Conservation (phyloP, 2,329 filamentous ascomycete genomes). For the Ophiostoma novo-ulmi region DNA sequence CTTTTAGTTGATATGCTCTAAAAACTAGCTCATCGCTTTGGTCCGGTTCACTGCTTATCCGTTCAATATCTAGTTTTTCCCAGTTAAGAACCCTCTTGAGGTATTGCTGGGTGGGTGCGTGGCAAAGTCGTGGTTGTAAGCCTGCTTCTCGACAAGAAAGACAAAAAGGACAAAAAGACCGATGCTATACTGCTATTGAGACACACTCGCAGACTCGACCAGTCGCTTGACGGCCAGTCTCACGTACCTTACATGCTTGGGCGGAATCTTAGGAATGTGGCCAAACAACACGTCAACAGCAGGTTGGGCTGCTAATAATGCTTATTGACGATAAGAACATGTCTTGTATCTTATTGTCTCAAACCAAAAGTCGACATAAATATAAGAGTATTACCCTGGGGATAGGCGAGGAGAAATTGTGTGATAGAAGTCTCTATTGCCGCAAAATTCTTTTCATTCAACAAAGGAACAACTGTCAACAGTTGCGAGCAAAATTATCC, state of each 20-base stretch:
- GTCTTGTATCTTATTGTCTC: background rate
- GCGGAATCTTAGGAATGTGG: background rate
- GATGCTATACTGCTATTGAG: background rate
- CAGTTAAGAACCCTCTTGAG: background rate
- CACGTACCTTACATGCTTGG: background rate
- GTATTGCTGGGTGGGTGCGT: conserved; percentile 15
- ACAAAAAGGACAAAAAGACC: background rate
- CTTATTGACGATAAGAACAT: background rate
- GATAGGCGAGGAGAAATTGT: background rate
- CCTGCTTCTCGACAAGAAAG: conserved; percentile 4
- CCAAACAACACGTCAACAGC: background rate
- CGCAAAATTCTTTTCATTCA: no score
- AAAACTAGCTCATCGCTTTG: background rate
- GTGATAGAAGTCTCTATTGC: background rate
- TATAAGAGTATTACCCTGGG: background rate
- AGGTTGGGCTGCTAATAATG: background rate
- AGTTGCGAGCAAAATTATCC: background rate
- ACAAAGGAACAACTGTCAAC: background rate
- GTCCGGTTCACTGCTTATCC: conserved; percentile 3
- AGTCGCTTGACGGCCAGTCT: background rate
- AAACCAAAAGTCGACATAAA: background rate
- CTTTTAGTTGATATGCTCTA: background rate
- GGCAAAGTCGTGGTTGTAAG: conserved; percentile 19
- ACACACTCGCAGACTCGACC: background rate
- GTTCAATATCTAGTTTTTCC: background rate